These are phyloP conservation scores for Lizonia empirigonia DNA, from an alignment of 2,329 filamentous ascomycete species.

Conservation along the genomic window DNA sequence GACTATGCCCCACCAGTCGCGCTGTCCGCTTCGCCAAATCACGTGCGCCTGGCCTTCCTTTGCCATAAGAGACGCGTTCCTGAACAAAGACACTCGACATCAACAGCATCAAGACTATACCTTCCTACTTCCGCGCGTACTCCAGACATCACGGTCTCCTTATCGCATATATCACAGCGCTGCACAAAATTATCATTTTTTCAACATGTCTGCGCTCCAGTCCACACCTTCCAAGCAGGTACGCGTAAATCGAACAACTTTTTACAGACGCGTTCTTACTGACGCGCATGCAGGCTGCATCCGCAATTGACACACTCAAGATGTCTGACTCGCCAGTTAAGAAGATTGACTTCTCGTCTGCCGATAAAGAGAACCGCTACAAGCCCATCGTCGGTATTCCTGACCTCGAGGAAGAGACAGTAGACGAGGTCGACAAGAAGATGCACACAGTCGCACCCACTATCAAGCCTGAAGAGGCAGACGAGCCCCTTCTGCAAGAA, in stretches of 20 bases:
- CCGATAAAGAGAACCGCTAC: conserved; percentile 83
- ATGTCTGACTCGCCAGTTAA: conserved; percentile 87
- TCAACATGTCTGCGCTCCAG: conserved; percentile 72
- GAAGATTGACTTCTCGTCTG: conserved; percentile 77
- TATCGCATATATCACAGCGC: conserved; percentile 17
- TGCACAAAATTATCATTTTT: conserved; percentile 19
- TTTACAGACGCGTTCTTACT: conserved; percentile 42
- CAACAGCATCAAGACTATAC: conserved; percentile 33
- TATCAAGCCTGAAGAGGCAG: conserved; percentile 69
- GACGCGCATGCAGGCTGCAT: conserved; percentile 70
- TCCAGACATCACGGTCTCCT: conserved; percentile 24
- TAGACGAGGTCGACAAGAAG: conserved; percentile 54
- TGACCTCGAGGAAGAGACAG: conserved; percentile 45
- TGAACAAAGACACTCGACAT: conserved; percentile 23
- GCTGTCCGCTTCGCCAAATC: conserved; percentile 19
- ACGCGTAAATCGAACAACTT: conserved; percentile 49
- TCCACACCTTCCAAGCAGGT: conserved; percentile 77
- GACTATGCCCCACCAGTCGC: conserved; percentile 14
- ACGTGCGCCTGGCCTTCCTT: conserved; percentile 33
- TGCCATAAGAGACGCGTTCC: conserved; percentile 32
- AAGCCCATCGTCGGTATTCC: conserved; percentile 60
- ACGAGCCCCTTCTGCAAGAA: conserved; percentile 92
- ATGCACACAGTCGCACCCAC: conserved; percentile 56
- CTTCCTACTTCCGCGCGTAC: conserved; percentile 24
- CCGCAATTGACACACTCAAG: conserved; percentile 84